These are phyloP conservation scores for Blumeria hordei DNA, from an alignment of 2,329 filamentous ascomycete species.

Conservation along the genomic window DNA sequence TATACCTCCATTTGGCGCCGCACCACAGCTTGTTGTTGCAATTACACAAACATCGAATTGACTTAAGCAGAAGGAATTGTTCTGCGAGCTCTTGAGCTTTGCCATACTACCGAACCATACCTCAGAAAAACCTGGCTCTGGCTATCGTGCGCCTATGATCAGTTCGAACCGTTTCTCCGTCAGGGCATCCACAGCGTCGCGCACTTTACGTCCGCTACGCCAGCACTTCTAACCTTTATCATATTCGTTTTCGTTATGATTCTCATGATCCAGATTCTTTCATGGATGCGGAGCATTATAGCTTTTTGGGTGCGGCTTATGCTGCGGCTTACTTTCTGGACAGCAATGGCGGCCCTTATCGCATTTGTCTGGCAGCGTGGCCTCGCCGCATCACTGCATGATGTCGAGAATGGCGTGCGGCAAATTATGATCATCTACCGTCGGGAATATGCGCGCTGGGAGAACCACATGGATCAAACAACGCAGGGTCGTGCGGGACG, in stretches of 20 bases:
- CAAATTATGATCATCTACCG: conserved; percentile 30
- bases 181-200: conserved; percentile 6
- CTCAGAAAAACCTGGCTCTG: too few relatives aligned
- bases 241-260: conserved; percentile 36
- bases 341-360: conserved; percentile 25
- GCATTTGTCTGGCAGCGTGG: conserved; percentile 41
- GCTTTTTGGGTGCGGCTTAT: conserved; percentile 54
- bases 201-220: conserved; percentile 7
- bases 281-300: conserved; percentile 46
- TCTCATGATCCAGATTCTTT: conserved; percentile 36
- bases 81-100: too few relatives aligned
- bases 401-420: conserved; percentile 26
- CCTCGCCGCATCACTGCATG: conserved; percentile 35
- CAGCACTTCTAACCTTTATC: conserved; percentile 22
- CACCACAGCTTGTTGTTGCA: too few relatives aligned
- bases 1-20: too few relatives aligned
- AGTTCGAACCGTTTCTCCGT: conserved; percentile 6
- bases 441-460: conserved; percentile 24
- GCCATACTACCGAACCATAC: too few relatives aligned
- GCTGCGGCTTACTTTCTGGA: conserved; percentile 40
- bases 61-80: too few relatives aligned
- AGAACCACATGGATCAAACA: not conserved
- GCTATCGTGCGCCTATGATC: not conserved
- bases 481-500: not conserved
- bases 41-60: too few relatives aligned